Conservation (phyloP, 495 filamentous ascomycete genomes). For the Recurvomyces mirabilis region DNA sequence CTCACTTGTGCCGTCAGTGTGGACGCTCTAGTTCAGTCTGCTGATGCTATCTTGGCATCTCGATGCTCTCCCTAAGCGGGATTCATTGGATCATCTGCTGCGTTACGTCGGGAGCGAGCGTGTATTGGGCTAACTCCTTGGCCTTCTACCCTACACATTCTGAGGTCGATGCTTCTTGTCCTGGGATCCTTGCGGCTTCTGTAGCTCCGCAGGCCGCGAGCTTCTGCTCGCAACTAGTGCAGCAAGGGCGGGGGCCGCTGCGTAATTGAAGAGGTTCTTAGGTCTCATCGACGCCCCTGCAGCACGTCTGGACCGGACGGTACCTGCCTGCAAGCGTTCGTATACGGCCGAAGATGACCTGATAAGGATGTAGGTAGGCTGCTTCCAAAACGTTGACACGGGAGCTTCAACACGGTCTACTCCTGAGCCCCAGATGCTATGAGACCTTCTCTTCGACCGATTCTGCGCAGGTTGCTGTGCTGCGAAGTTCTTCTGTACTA, state of each 20-base stretch:
- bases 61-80: not conserved
- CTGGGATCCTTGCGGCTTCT: conserved; percentile 1
- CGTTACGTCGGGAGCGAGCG: not conserved
- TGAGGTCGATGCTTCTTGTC: conserved; percentile 1
- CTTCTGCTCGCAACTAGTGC: conserved; percentile 1
- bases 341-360: conserved; percentile 1
- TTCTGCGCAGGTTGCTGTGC: conserved; percentile 1
- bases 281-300: not conserved
- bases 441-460: conserved; percentile 1
- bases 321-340: not conserved
- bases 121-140: not conserved
- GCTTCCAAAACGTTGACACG: not conserved
- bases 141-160: not conserved
- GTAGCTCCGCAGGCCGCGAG: conserved; percentile 1
- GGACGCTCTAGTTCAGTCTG: conserved; percentile 1
- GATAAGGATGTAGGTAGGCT: not conserved
- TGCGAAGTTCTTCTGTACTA: not conserved
- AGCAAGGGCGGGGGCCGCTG: not conserved
- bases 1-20: conserved; percentile 1
- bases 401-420: not conserved
- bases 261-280: conserved; percentile 1
- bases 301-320: not conserved
- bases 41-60: not conserved
- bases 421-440: conserved; percentile 1
- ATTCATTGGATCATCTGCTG: conserved; percentile 1